These are phyloP conservation scores for Diplodia sapinea DNA, from an alignment of 2,329 filamentous ascomycete genomes.

Conservation along the genomic window DNA sequence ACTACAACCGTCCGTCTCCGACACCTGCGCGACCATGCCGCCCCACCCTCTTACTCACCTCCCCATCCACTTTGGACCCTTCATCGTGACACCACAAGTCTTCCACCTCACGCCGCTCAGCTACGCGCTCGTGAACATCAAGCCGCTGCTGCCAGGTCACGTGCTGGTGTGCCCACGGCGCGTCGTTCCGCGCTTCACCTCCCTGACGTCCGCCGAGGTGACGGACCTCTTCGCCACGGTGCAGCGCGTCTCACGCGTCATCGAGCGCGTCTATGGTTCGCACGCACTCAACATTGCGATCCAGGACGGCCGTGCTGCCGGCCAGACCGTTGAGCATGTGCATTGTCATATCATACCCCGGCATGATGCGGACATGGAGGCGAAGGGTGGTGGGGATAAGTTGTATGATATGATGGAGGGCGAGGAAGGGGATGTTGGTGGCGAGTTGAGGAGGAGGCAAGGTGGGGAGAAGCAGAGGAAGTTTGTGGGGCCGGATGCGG, in stretches of 20 bases:
- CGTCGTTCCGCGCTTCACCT: slow-evolving; percentile 72
- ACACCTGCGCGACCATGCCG: slow-evolving; percentile 36
- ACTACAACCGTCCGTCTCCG: slow-evolving; percentile 34
- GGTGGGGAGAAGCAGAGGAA: slow-evolving; percentile 54
- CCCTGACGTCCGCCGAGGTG: slow-evolving; percentile 75
- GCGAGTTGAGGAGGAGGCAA: slow-evolving; percentile 65
- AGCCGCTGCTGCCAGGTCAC: slow-evolving; percentile 90
- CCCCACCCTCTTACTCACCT: slow-evolving; percentile 22
- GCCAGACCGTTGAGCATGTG: slow-evolving; percentile 91
- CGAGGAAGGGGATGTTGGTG: slow-evolving; percentile 82
- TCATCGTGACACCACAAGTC: slow-evolving; percentile 81
- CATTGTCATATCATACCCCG: slow-evolving; percentile 92
- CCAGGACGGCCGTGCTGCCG: slow-evolving; percentile 89
- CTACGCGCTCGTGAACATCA: slow-evolving; percentile 93
- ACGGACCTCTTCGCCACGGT: slow-evolving; percentile 86
- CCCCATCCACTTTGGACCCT: slow-evolving; percentile 74
- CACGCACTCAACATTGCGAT: slow-evolving; percentile 90
- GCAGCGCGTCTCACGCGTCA: slow-evolving; percentile 78
- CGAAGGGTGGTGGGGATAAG: slow-evolving; percentile 67
- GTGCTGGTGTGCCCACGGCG: slow-evolving; percentile 83
- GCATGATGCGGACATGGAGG: slow-evolving; percentile 62
- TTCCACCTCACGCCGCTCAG: slow-evolving; percentile 81
- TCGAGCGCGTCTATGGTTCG: slow-evolving; percentile 66
- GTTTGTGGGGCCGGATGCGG: slow-evolving; percentile 76
- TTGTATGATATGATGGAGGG: slow-evolving; percentile 84